Evolutionary conservation across 2,329 filamentous ascomycete genomes (phyloP).

Genomic region (Hypocrella siamensis): DNA sequence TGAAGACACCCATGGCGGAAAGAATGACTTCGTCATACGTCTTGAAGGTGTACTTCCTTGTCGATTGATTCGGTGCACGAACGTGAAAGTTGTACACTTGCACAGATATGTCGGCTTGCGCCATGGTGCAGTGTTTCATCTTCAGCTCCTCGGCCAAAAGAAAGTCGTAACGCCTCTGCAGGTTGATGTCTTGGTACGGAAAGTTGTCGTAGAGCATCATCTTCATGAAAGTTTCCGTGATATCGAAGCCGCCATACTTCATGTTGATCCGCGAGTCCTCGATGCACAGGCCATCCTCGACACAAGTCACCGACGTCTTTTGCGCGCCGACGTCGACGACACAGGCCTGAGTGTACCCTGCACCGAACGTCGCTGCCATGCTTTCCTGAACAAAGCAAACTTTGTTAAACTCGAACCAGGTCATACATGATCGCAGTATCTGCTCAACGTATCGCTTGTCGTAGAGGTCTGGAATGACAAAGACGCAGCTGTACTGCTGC

Average conservation of each 20-base stretch:
- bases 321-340: conserved; percentile 94
- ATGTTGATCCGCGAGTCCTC: conserved; percentile 92
- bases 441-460: conserved; percentile 85
- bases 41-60: conserved; percentile 88
- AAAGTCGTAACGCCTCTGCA: conserved; percentile 81
- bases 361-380: conserved; percentile 85
- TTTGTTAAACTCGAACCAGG: conserved; percentile 75
- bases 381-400: conserved; percentile 95
- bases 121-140: conserved; percentile 81
- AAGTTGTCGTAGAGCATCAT: conserved; percentile 98
- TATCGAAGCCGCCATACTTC: conserved; percentile 83
- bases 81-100: conserved; percentile 84
- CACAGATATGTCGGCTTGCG: conserved; percentile 76
- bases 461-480: conserved; percentile 92
- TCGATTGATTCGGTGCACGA: conserved; percentile 74
- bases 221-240: conserved; percentile 88
- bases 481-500: conserved; percentile 87
- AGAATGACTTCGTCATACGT: conserved; percentile 92
- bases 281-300: conserved; percentile 88
- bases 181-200: conserved; percentile 87
- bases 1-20: conserved; percentile 90
- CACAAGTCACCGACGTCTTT: conserved; percentile 93
- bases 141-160: conserved; percentile 91
- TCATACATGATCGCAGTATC: conserved; percentile 70
- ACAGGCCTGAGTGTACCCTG: conserved; percentile 84